Conservation (phyloP, 441 rosid genomes). For the Populus hybrid region DNA sequence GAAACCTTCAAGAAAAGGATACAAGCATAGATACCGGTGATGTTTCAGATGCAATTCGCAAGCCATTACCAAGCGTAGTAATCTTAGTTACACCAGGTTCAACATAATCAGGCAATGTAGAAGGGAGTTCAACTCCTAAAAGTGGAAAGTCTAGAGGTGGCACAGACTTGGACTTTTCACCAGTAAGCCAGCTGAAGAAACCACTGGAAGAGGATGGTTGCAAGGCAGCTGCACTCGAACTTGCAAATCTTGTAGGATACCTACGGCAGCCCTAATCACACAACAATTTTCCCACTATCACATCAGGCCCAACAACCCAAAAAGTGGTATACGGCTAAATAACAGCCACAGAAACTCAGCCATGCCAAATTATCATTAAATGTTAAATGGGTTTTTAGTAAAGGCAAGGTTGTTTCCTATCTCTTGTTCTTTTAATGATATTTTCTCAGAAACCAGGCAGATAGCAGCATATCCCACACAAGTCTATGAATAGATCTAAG, state of each 20-base stretch:
- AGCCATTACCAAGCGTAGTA: conserved; percentile 69
- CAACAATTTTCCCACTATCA: not conserved
- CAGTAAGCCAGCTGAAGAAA: conserved; percentile 67
- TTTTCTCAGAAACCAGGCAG: conserved; percentile 19
- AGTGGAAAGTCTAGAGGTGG: conserved; percentile 62
- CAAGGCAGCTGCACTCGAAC: conserved; percentile 58
- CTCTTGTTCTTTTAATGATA: not conserved
- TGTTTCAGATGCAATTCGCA: conserved; percentile 71
- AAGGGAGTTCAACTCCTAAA: conserved; percentile 56
- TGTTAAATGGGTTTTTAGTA: not conserved
- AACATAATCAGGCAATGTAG: conserved; percentile 58
- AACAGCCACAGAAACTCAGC: not conserved
- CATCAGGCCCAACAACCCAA: not conserved
- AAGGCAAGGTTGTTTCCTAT: not conserved
- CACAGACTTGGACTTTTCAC: conserved; percentile 39
- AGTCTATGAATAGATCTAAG: not conserved
- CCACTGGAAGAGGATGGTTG: conserved; percentile 52
- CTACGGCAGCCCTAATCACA: conserved; percentile 46
- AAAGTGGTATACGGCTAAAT: not conserved
- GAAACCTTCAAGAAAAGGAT: not conserved
- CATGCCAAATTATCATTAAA: not conserved
- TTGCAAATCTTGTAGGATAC: conserved; percentile 45
- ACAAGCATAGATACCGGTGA: conserved; percentile 36
- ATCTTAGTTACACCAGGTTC: conserved; percentile 56
- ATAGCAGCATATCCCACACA: conserved; percentile 9